These are phyloP conservation scores for Diaporthe sp. DNA, from an alignment of 2,329 filamentous ascomycete species.

Conservation along the genomic window DNA sequence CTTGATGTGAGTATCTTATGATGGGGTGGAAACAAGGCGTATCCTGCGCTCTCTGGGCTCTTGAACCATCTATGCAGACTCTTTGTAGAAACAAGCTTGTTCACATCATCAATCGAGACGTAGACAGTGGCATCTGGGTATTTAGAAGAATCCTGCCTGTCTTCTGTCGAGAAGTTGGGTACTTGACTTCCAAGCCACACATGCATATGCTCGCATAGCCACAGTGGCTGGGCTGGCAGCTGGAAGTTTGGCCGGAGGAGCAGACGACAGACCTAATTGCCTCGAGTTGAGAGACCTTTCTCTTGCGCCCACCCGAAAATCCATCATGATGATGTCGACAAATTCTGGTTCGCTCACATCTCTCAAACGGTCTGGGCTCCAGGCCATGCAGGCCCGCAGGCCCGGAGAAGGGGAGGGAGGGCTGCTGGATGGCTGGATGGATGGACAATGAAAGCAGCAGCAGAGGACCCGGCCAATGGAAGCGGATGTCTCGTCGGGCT, in stretches of 20 bases:
- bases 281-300: background rate
- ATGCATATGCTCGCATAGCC: background rate
- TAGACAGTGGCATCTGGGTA: no score
- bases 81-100: no score
- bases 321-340: conserved; percentile 11
- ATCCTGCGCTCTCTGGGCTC: no score
- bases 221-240: background rate
- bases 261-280: background rate
- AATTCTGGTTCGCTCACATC: background rate
- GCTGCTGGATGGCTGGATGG: no score
- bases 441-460: no score
- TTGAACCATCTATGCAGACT: no score
- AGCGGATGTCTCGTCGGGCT: background rate
- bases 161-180: background rate
- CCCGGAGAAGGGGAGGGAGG: no score
- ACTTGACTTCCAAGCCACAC: background rate
- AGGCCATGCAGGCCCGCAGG: background rate
- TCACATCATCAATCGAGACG: no score
- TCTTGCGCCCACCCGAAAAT: background rate
- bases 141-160: no score
- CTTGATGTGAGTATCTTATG: no score
- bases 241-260: background rate
- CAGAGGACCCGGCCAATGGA: no score
- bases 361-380: conserved; percentile 2
- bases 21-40: no score